Percentiles rank a stretch among this genome's conserved stretches.
These are phyloP conservation scores for Fusarium mundagurra DNA, from an alignment of 2,329 filamentous ascomycete genomes.

Conservation along the genomic window DNA sequence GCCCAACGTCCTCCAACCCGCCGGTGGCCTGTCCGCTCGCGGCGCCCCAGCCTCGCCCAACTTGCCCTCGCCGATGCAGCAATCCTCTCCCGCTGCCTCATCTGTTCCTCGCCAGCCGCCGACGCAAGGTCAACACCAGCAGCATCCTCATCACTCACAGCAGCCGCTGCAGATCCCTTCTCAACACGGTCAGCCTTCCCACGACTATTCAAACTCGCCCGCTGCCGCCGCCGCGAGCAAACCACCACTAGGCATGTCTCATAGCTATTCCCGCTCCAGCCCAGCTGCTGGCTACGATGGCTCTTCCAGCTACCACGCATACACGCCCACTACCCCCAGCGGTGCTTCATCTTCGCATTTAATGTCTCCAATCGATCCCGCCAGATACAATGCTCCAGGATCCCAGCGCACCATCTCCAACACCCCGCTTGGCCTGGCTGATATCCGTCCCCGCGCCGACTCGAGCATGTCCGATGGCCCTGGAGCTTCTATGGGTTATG, in stretches of 20 bases:
- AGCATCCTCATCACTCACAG: constrained; percentile 47
- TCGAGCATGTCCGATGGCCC: constrained; percentile 79
- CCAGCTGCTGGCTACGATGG: constrained; percentile 71
- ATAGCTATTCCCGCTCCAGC: constrained; percentile 86
- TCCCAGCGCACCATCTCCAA: constrained; percentile 76
- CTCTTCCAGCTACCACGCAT: constrained; percentile 62
- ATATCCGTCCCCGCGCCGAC: constrained; percentile 89
- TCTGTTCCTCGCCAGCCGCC: constrained; percentile 49
- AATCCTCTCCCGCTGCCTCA: constrained; percentile 48
- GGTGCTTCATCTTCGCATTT: constrained; percentile 69
- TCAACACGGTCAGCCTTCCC: constrained; percentile 69
- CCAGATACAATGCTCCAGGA: constrained; percentile 65
- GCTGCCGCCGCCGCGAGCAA: constrained; percentile 65
- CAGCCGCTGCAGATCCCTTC: constrained; percentile 45
- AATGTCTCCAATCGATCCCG: constrained; percentile 63
- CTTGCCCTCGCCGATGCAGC: constrained; percentile 57
- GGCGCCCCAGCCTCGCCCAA: constrained; percentile 53
- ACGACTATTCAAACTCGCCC: constrained; percentile 41
- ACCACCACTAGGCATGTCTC: constrained; percentile 71
- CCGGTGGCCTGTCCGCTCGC: constrained; percentile 53
- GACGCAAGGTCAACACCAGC: constrained; percentile 45
- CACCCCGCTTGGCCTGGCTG: constrained; percentile 88
- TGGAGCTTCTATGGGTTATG: constrained; percentile 70
- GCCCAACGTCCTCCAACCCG: constrained; percentile 68
- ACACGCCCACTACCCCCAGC: constrained; percentile 72